Evolutionary conservation across 441 rosid genomes (phyloP).

Genomic region (Theobroma grandiflorum): DNA sequence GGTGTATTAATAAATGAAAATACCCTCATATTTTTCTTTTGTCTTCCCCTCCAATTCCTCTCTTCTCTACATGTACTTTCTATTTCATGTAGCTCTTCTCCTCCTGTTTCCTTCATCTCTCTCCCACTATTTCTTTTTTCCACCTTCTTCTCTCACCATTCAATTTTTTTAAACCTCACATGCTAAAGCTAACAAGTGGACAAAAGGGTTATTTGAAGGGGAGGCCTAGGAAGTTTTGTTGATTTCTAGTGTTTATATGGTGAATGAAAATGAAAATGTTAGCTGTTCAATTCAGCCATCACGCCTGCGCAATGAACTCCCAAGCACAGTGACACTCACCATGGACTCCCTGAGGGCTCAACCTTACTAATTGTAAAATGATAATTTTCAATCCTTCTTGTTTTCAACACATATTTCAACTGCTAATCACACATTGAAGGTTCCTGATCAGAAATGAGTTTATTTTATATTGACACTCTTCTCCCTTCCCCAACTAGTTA

Average conservation of each 20-base stretch:
- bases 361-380: not conserved
- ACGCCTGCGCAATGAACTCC: not conserved
- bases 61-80: no score
- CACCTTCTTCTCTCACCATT: no score
- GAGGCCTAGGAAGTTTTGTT: no score
- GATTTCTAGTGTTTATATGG: no score
- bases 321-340: not conserved
- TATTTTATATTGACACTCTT: not conserved
- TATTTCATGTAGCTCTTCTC: no score
- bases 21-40: no score
- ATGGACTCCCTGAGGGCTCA: not conserved
- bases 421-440: not conserved
- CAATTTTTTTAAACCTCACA: no score
- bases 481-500: conserved; percentile 1
- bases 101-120: not conserved
- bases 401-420: not conserved
- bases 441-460: not conserved
- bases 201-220: no score
- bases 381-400: conserved; percentile 9
- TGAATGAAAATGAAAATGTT: not conserved
- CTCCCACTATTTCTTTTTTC: not conserved
- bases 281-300: not conserved
- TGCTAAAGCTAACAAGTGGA: no score
- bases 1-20: no score
- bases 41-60: no score